Percentiles rank a stretch among this genome's conserved stretches.
These are phyloP conservation scores for Podila horticola DNA, from an alignment of 192 early-diverging fungal species.

Conservation along the genomic window DNA sequence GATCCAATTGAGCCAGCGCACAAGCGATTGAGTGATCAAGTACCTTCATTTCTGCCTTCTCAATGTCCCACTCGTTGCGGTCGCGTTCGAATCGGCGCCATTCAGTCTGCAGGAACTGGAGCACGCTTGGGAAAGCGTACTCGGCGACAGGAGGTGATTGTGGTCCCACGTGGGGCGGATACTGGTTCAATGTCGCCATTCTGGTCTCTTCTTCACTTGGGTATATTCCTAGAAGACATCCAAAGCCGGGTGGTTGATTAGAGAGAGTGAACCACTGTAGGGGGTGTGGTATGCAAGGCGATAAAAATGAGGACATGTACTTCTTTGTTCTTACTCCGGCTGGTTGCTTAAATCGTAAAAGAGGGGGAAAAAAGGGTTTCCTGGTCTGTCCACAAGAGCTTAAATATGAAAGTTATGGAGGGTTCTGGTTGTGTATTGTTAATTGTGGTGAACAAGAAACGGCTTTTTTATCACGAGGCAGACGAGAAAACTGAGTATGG, in stretches of 20 bases:
- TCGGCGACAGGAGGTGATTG: constrained; percentile 46
- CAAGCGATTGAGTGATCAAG: background rate
- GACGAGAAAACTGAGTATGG: too few species aligned
- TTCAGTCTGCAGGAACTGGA: constrained; percentile 86
- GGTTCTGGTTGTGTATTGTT: too few species aligned
- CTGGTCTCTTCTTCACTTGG: background rate
- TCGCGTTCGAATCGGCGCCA: constrained; percentile 87
- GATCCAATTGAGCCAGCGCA: background rate
- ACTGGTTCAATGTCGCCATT: constrained; percentile 23
- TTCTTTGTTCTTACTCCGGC: background rate
- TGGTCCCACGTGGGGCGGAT: constrained; percentile 19
- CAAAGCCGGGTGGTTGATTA: too few species aligned
- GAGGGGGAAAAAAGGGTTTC: background rate
- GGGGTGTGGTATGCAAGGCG: background rate
- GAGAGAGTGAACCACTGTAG: background rate
- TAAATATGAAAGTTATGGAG: too few species aligned
- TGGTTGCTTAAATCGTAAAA: background rate
- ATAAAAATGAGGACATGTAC: too few species aligned
- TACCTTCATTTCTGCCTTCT: constrained; percentile 82
- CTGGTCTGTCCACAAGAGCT: too few species aligned
- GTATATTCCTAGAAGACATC: background rate
- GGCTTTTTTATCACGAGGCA: too few species aligned
- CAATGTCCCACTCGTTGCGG: constrained; percentile 88
- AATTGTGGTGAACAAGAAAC: too few species aligned
- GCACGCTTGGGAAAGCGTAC: constrained; percentile 76